A percentile compares a stretch with the other conserved stretches of the same genome.
phyloP scores from a whole-genome alignment of 129 eudicot genomes.

The Daucus carota region DNA sequence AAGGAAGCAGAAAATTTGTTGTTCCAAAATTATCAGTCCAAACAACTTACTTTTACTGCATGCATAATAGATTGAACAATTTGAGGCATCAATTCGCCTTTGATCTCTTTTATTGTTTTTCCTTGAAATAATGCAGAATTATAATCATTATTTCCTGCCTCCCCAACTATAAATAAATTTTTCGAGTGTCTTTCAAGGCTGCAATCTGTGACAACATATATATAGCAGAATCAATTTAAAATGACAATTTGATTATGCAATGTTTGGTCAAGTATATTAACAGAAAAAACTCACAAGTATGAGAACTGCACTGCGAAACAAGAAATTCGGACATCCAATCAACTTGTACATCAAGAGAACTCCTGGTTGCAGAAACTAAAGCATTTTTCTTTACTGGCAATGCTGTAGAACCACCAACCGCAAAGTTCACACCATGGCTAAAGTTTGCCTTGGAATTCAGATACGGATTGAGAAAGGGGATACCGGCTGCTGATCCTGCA shows the following conservation, averaged over 20 bases:
- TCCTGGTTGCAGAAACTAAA: not conserved
- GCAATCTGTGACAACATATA: not conserved
- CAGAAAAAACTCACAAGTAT: not conserved
- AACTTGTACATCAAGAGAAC: not conserved
- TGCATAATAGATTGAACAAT: not conserved
- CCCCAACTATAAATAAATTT: not conserved
- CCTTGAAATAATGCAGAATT: not conserved
- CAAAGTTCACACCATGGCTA: not conserved
- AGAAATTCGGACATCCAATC: not conserved
- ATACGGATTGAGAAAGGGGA: not conserved
- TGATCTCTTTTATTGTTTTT: not conserved
- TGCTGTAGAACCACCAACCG: not conserved
- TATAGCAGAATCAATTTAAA: not conserved
- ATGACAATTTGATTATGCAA: no score
- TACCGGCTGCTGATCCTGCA: not conserved
- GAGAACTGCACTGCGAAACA: not conserved
- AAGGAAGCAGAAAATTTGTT: not conserved
- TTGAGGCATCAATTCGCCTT: not conserved
- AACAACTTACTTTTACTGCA: not conserved
- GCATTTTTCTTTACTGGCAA: not conserved
- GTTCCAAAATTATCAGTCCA: not conserved
- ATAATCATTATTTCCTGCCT: not conserved
- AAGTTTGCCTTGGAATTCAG: not conserved
- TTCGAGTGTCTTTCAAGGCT: not conserved
- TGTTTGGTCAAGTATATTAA: not conserved